phyloP scores from a whole-genome alignment of 441 rosid species.

The Gossypium davidsonii region DNA sequence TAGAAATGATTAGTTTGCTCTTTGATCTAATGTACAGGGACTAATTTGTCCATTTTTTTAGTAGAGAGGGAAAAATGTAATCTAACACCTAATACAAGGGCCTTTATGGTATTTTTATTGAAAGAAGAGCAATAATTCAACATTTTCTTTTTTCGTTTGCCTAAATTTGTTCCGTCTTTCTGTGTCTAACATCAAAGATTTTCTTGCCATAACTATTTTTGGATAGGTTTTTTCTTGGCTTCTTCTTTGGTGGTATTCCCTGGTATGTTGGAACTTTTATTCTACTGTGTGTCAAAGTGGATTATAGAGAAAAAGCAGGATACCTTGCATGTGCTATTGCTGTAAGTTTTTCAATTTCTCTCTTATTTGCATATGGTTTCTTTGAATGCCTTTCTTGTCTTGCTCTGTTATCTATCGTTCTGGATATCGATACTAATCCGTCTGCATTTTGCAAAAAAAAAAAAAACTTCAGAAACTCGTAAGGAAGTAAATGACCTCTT shows the following conservation, averaged over 20 bases:
- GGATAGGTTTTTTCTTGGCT: constrained; percentile 64
- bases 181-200: background rate
- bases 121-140: too few relatives aligned
- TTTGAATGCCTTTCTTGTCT: background rate
- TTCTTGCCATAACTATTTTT: background rate
- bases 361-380: background rate
- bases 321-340: constrained; percentile 72
- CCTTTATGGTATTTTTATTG: too few relatives aligned
- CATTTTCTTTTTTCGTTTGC: background rate
- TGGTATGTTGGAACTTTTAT: constrained; percentile 74
- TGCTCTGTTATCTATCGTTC: background rate
- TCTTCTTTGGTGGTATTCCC: constrained; percentile 81
- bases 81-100: too few relatives aligned
- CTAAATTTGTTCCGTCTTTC: background rate
- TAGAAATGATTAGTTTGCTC: too few relatives aligned
- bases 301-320: constrained; percentile 83
- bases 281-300: constrained; percentile 45
- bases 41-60: too few relatives aligned
- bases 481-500: background rate
- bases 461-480: background rate
- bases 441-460: background rate
- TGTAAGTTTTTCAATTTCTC: constrained; percentile 34
- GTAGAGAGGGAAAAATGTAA: too few relatives aligned
- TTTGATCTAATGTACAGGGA: too few relatives aligned
- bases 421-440: background rate